A percentile compares a stretch with the other conserved stretches of the same genome.
Evolutionary conservation across 495 filamentous ascomycete genomes (phyloP).

Genomic region (Aspergillus saccharolyticus): DNA sequence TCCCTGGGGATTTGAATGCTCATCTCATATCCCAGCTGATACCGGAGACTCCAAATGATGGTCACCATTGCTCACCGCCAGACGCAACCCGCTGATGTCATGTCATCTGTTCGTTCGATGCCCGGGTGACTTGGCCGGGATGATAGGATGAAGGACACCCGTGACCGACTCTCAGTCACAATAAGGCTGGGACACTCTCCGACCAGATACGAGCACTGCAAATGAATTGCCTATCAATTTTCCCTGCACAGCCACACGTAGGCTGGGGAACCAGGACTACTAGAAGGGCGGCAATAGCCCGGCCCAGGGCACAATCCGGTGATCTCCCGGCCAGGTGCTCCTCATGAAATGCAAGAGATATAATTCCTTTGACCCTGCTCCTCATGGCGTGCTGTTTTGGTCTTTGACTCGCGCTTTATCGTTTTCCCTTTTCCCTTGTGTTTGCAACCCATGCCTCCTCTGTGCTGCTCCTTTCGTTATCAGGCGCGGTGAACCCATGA

Average conservation of each 20-base stretch:
- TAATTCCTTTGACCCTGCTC: not conserved
- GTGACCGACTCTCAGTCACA: too few species aligned
- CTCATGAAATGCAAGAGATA: not conserved
- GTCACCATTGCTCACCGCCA: too few species aligned
- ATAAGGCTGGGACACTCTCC: too few species aligned
- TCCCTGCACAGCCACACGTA: not conserved
- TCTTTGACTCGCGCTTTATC: not conserved
- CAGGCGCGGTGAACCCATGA: slow-evolving; percentile 4
- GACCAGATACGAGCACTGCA: too few species aligned
- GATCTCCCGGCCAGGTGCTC: not conserved
- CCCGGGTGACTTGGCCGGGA: not conserved
- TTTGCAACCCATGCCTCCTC: not conserved
- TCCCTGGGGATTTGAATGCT: too few species aligned
- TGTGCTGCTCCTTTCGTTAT: not conserved
- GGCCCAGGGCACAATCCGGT: not conserved
- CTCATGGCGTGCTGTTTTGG: too few species aligned
- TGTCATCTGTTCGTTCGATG: not conserved
- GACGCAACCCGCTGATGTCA: not conserved
- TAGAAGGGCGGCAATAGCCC: not conserved
- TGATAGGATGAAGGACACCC: not conserved
- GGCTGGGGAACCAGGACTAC: too few species aligned
- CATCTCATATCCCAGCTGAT: not conserved
- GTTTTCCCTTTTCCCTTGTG: not conserved
- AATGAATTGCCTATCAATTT: too few species aligned
- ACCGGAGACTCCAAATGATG: not conserved